Evolutionary conservation across 371 early-diverging fungal genomes (phyloP).

Genomic region (Apophysomyces elegans): DNA sequence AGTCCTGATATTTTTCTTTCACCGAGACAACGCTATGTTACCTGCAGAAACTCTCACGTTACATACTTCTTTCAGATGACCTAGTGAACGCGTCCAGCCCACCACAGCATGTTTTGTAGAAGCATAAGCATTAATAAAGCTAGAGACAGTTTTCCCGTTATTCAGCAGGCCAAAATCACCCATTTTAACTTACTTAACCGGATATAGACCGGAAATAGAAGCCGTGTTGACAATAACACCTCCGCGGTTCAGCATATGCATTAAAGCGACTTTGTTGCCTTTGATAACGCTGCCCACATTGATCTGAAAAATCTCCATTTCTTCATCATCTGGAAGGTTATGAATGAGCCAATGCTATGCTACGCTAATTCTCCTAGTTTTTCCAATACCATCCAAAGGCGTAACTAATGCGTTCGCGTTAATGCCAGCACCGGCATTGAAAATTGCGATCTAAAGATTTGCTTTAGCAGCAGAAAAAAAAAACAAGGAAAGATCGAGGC

Average conservation of each 20-base stretch:
- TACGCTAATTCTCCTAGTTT: not conserved
- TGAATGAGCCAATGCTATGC: not conserved
- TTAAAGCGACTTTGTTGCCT: constrained; percentile 44
- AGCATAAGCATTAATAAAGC: constrained; percentile 17
- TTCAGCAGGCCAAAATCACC: too few relatives aligned
- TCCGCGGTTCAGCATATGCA: constrained; percentile 43
- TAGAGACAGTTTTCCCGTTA: too few relatives aligned
- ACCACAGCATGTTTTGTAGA: constrained; percentile 31
- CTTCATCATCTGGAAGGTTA: constrained; percentile 20
- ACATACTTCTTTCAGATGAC: constrained; percentile 28
- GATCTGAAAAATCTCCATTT: constrained; percentile 61
- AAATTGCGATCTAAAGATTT: constrained; percentile 16
- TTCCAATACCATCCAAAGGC: constrained; percentile 32
- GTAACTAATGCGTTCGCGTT: constrained; percentile 31
- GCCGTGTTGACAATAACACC: constrained; percentile 55
- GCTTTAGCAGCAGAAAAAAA: not conserved
- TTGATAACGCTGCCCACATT: constrained; percentile 72
- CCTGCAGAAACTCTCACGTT: constrained; percentile 46
- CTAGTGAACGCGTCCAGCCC: constrained; percentile 27
- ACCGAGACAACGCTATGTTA: not conserved
- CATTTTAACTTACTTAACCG: constrained; percentile 17
- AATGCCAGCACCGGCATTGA: constrained; percentile 38
- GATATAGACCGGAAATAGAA: constrained; percentile 34
- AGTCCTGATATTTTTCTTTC: too few relatives aligned
- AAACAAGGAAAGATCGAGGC: too few relatives aligned